phyloP scores from a whole-genome alignment of 129 eudicot genomes.

The Flaveria robusta region DNA sequence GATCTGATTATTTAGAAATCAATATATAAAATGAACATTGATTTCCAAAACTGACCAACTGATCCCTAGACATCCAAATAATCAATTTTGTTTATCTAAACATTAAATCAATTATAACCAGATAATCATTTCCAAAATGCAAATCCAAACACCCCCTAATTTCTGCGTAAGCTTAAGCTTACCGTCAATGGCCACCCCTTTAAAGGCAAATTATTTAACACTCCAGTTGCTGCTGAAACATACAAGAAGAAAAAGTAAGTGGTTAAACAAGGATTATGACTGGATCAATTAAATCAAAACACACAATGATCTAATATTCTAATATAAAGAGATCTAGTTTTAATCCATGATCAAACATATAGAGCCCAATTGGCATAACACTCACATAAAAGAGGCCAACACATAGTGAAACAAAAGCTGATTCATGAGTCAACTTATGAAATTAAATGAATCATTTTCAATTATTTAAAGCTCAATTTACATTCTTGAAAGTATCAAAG shows the following conservation, averaged over 20 bases:
- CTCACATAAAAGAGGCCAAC: too few relatives aligned
- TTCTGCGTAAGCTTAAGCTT: slow-evolving; percentile 24
- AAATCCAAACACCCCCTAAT: slow-evolving; percentile 3
- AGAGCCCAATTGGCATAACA: too few relatives aligned
- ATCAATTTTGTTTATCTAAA: slow-evolving; percentile 10
- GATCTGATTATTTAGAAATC: neutral
- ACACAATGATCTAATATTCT: neutral
- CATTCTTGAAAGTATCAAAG: neutral
- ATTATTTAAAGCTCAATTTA: slow-evolving; percentile 2
- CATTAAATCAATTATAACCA: neutral
- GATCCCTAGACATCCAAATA: neutral
- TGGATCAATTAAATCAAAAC: neutral
- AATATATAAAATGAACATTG: neutral
- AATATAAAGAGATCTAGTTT: neutral
- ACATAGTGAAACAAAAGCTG: neutral
- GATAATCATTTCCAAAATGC: slow-evolving; percentile 2
- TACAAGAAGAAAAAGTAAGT: slow-evolving; percentile 18
- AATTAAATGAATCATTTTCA: slow-evolving; percentile 1
- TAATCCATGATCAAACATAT: neutral
- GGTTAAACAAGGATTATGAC: slow-evolving; percentile 8
- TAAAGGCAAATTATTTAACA: slow-evolving; percentile 43
- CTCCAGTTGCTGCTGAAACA: slow-evolving; percentile 47
- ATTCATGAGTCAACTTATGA: neutral
- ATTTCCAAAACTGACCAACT: neutral
- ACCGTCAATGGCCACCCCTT: slow-evolving; percentile 70